Percentiles rank a stretch among this genome's conserved stretches.
phyloP scores from a whole-genome alignment of 116 monocot species.

The Zostera marina region DNA sequence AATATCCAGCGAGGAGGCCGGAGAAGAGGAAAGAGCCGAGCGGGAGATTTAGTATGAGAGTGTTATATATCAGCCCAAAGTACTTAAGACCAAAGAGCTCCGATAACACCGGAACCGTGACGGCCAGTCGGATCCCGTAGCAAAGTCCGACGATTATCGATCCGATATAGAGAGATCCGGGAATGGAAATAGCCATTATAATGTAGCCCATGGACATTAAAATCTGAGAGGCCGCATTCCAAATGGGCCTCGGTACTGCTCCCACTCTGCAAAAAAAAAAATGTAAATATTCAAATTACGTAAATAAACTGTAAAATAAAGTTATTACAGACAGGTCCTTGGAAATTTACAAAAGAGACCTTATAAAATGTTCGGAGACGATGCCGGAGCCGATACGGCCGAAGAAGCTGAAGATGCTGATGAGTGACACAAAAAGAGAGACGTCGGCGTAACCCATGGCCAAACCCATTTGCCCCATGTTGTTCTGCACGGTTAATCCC shows the following conservation, averaged over 20 bases:
- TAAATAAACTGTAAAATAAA: too few species aligned
- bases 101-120: slow-evolving; percentile 70
- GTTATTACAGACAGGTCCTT: too few species aligned
- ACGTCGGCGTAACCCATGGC: slow-evolving; percentile 84
- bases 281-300: too few species aligned
- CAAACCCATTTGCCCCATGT: slow-evolving; percentile 89
- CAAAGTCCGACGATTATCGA: slow-evolving; percentile 76
- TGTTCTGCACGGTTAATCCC: slow-evolving; percentile 89
- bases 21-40: slow-evolving; percentile 98
- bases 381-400: slow-evolving; percentile 78
- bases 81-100: slow-evolving; percentile 89
- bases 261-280: slow-evolving; percentile 23
- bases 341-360: not conserved
- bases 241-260: slow-evolving; percentile 62
- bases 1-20: slow-evolving; percentile 71
- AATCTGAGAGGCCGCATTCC: slow-evolving; percentile 87
- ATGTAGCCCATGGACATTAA: slow-evolving; percentile 69
- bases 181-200: slow-evolving; percentile 58
- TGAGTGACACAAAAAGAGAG: slow-evolving; percentile 77
- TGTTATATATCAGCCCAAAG: slow-evolving; percentile 93
- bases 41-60: slow-evolving; percentile 88
- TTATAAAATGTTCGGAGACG: slow-evolving; percentile 82
- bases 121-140: slow-evolving; percentile 77
- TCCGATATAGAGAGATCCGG: slow-evolving; percentile 85
- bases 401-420: slow-evolving; percentile 88